Conservation (phyloP, 2,329 filamentous ascomycete genomes). For the Colletotrichum euphorbiae region DNA sequence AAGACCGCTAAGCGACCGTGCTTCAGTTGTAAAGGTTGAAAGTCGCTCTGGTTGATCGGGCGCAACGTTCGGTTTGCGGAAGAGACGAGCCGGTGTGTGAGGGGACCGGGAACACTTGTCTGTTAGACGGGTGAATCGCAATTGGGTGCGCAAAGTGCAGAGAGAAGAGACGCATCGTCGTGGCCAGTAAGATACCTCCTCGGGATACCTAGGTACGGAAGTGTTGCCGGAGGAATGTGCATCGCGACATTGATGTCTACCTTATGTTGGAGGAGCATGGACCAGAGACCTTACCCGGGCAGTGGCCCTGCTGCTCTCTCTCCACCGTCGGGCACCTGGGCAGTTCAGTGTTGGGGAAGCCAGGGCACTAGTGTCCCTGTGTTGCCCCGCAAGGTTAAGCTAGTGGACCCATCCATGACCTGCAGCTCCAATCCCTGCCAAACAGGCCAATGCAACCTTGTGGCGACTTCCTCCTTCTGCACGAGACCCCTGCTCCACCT, state of each 20-base stretch:
- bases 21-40: constrained; percentile 1
- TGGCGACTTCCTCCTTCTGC: background rate
- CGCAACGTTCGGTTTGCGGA: constrained; percentile 19
- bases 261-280: no score
- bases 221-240: background rate
- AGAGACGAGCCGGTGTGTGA: background rate
- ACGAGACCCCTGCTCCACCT: constrained; percentile 28
- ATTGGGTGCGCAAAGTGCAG: constrained; percentile 7
- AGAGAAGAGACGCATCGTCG: no score
- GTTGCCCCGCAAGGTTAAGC: constrained; percentile 25
- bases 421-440: constrained; percentile 20
- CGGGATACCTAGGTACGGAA: background rate
- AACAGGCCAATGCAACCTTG: background rate
- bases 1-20: background rate
- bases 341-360: background rate
- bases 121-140: constrained; percentile 4
- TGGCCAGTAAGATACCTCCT: no score
- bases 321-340: constrained; percentile 31
- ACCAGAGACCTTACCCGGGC: background rate
- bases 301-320: constrained; percentile 15
- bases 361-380: background rate
- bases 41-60: constrained; percentile 20
- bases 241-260: no score
- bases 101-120: background rate
- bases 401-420: background rate